Evolutionary conservation across 1,284 basidiomycete genomes (phyloP), one percentile per base, ranked within the genome.

Genomic region (Vanrija sp.): DNA sequence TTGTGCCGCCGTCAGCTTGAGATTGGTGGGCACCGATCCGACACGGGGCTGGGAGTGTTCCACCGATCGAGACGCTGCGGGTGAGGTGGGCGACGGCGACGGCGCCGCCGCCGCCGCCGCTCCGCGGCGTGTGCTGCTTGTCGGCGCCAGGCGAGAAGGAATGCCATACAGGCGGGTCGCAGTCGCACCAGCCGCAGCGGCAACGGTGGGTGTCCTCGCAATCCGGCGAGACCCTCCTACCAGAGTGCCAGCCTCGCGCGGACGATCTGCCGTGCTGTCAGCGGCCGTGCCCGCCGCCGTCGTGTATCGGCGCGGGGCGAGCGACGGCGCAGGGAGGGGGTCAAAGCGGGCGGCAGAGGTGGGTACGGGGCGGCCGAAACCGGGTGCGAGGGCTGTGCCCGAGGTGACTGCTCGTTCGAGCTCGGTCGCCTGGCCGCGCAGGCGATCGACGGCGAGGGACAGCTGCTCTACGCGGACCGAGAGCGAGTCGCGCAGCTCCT

Each of bases 401-500:
- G 45, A 23, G 20, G 45, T 46, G 18, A 64, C 45, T 1, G 60
- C 60, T 12, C 56, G 53, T 41, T 67, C 66, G 27, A 68, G 54
- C 46, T 67, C 60, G 7, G 51, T 59, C 0, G 68, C 66, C 41
- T 68, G 66, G 3, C 42, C 49, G n/a, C 66, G 56, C 1, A 68
- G 51, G 7, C 66, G 57, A 19, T 64, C 65, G 18, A 70, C 62
- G 6, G 66, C 62, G 14, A 43, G 43, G 18, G 60, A 59, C 4
- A 70, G 57, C 51, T 68, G 62, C 14, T 62, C 57, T n/a, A 70
- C 61, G 18, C 66, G 59, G 14, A 44, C 42, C 8, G 51, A 52
- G 9, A 70, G 57, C 1, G 60, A 61, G 47, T 67, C 65, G 18
- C 64, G 58, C 4, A 70, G 49, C 10, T 67, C 63, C 42, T 67